Percentiles rank a stretch among this genome's conserved stretches.
Conservation (phyloP, 2,329 filamentous ascomycete species). For the Ascochyta viciae-villosae region DNA sequence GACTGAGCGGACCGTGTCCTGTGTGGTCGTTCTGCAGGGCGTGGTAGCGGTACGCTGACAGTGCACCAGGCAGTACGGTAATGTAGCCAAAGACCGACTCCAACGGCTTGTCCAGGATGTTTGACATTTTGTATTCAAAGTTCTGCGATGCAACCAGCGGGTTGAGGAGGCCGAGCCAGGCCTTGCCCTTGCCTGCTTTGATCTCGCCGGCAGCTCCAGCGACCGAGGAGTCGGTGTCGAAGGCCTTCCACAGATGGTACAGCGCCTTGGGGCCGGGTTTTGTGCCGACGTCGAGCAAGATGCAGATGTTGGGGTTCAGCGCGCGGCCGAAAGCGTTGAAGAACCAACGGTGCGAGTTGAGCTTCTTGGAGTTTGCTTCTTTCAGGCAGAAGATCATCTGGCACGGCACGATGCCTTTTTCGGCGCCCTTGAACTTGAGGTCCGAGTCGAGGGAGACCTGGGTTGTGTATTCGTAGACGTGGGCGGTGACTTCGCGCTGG, state of each 20-base stretch:
- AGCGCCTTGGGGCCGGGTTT: conserved; percentile 86
- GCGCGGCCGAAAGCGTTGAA: conserved; percentile 97
- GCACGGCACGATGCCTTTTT: conserved; percentile 97
- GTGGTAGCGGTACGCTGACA: conserved; percentile 95
- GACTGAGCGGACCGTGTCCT: conserved; percentile 91
- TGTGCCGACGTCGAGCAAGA: conserved; percentile 94
- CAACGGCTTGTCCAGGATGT: conserved; percentile 95
- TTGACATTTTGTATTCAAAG: conserved; percentile 99
- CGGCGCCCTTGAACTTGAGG: conserved; percentile 97
- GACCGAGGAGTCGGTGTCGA: conserved; percentile 96
- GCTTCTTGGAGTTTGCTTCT: conserved; percentile 95
- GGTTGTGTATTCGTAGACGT: conserved; percentile 98
- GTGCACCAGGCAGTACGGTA: conserved; percentile 90
- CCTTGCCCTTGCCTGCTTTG: conserved; percentile 92
- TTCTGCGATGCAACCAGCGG: conserved; percentile 96
- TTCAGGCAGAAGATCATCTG: conserved; percentile 99
- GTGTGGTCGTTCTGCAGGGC: conserved; percentile 96
- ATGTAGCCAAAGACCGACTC: conserved; percentile 99
- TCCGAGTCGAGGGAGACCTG: conserved; percentile 96
- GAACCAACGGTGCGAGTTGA: conserved; percentile 99
- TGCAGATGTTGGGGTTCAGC: conserved; percentile 94
- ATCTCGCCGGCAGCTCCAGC: conserved; percentile 97
- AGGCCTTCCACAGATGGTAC: conserved; percentile 99
- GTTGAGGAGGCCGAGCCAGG: conserved; percentile 83
- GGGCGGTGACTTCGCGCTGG: conserved; percentile 90